Evolutionary conservation across 345 rosid genomes (phyloP).

Genomic region (Ceriops decandra): DNA sequence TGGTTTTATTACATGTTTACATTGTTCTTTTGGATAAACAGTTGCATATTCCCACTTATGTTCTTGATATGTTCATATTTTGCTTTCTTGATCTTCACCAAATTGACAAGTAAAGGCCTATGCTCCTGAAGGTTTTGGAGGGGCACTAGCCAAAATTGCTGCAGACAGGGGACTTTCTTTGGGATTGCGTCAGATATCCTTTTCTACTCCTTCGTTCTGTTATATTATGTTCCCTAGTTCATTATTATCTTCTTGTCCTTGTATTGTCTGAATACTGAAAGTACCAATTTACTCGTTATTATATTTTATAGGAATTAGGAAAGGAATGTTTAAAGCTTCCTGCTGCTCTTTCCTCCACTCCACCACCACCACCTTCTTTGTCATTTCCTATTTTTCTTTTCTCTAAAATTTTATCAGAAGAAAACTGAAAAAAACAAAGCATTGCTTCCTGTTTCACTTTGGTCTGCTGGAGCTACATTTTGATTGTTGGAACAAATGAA

Average conservation of each 20-base stretch:
- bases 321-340: too few relatives aligned
- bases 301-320: too few relatives aligned
- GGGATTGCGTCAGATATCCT: conserved; percentile 97
- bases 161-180: conserved; percentile 65
- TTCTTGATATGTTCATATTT: not conserved
- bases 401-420: too few relatives aligned
- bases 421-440: not conserved
- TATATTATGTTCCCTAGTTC: not conserved
- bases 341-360: too few relatives aligned
- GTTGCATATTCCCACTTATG: too few relatives aligned
- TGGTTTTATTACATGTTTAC: too few relatives aligned
- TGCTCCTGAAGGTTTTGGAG: conserved; percentile 66
- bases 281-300: too few relatives aligned
- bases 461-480: not conserved
- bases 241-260: not conserved
- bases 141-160: conserved; percentile 70
- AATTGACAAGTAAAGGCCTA: not conserved
- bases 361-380: too few relatives aligned
- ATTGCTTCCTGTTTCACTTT: not conserved
- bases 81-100: not conserved
- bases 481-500: not conserved
- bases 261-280: not conserved
- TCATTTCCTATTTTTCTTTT: too few relatives aligned
- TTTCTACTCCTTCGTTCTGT: conserved; percentile 5
- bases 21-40: too few relatives aligned